Base-by-base conservation (phyloP, 2,329 filamentous ascomycete genomes). In the Botryotinia convoluta region DNA sequence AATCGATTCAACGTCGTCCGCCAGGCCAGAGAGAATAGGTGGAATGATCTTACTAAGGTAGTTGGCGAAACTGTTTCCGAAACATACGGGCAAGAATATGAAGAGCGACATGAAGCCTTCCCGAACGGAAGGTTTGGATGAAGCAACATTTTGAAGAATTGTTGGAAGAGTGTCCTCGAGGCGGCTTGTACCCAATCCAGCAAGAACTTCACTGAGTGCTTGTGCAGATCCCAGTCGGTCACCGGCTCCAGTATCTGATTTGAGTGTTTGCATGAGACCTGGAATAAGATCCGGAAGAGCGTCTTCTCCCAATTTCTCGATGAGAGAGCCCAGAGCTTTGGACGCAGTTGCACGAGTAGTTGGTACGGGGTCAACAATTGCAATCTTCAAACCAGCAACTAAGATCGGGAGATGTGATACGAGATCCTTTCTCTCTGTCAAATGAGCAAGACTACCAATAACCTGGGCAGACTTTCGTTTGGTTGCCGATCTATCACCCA, bases 31-130 rank as follows among this genome's bases (percentile, higher is more conserved):
- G 76, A 99, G 87, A 79, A 99, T 98, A 32, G 96, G 93, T 29
- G 96, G 97, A 78, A 99, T 97, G 79, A 99, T 97, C 81, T 91
- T 94, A 83, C 91, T 93, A 75, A 99, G 91, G 81, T 99, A 99
- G 81, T 94, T 94, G 78, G 96, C 92, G 80, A 99, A 99, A 82
- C 95, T 97, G 87, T 99, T 99, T 80, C 96, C 96, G 79, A 99
- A 99, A 84, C 96, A 99, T 71, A 97, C 96, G 20, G 96, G 96
- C 84, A 99, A 90, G 88, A 98, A 99, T 77, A 99, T 98, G 84
- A 99, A 99, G 59, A 99, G 88, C 12, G 96, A 98, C 96, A 99
- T 99, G 85, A 99, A 99, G 63, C 96, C 96, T 86, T 99, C 96
- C 79, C 96, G 91, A 76, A 99, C 94, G 72, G 94, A 90, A 29